Evolutionary conservation across 78 protist genomes (phyloP).

Genomic region (Emiliania huxleyi): DNA sequence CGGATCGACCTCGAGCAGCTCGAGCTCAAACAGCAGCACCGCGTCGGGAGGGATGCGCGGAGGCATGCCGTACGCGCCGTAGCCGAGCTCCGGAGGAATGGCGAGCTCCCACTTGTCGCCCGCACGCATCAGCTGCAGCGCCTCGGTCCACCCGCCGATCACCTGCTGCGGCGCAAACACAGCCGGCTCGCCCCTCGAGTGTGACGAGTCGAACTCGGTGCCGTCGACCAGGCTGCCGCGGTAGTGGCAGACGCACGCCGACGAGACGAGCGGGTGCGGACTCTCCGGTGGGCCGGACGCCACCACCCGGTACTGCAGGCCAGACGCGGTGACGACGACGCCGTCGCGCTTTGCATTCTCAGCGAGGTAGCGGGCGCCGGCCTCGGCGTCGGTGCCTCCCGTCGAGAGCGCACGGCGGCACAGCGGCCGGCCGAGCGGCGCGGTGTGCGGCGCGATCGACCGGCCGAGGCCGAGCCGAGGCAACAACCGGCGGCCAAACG

Average conservation of each 20-base stretch:
- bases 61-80: background rate
- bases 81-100: background rate
- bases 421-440: no score
- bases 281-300: background rate
- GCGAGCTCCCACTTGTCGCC: slow-evolving; percentile 51
- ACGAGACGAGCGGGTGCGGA: background rate
- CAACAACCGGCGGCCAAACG: no score
- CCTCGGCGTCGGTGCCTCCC: background rate
- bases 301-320: slow-evolving; percentile 31
- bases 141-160: slow-evolving; percentile 47
- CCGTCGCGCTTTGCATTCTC: background rate
- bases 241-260: slow-evolving; percentile 13
- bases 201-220: slow-evolving; percentile 31
- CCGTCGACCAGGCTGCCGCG: background rate
- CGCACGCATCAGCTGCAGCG: slow-evolving; percentile 44
- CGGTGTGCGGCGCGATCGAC: no score
- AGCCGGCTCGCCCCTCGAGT: slow-evolving; percentile 26
- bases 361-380: background rate
- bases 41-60: background rate
- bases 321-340: background rate
- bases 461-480: no score
- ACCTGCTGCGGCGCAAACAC: slow-evolving; percentile 41
- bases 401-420: no score
- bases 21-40: slow-evolving; percentile 13
- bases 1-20: background rate